Evolutionary conservation across 2,329 filamentous ascomycete species (phyloP).

Genomic region (Aspergillus brasiliensis): DNA sequence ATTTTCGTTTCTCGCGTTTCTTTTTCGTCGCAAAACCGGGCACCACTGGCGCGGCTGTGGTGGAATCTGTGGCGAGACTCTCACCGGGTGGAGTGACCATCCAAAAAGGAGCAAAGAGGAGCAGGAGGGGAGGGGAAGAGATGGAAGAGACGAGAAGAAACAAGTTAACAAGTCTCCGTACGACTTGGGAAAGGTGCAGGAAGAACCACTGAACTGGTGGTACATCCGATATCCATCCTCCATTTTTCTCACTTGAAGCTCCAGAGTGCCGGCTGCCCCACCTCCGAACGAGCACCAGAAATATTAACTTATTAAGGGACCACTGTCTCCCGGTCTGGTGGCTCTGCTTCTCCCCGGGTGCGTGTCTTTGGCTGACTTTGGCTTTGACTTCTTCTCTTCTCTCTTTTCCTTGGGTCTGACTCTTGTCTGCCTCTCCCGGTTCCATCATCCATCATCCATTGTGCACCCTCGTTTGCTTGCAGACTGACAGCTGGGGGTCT

Average conservation of each 20-base stretch:
- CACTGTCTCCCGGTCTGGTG: not conserved
- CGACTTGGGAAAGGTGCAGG: not conserved
- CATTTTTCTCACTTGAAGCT: not conserved
- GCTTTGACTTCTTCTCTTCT: not conserved
- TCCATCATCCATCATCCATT: not conserved
- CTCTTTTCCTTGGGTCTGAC: not conserved
- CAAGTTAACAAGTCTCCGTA: not conserved
- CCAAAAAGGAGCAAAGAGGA: not conserved
- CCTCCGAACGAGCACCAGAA: not conserved
- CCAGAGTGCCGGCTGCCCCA: not conserved
- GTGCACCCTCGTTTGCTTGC: not conserved
- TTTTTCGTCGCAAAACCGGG: constrained; percentile 9
- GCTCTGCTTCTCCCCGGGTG: constrained; percentile 7
- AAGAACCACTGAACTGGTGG: not conserved
- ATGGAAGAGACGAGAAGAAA: not conserved
- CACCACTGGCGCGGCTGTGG: not conserved
- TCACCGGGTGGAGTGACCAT: not conserved
- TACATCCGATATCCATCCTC: not conserved
- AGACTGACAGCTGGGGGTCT: not conserved
- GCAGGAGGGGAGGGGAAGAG: not conserved
- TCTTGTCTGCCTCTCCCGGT: not conserved
- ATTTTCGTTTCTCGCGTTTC: constrained; percentile 4
- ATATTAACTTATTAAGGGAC: not conserved
- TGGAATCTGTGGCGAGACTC: not conserved
- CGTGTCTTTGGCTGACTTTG: not conserved